Evolutionary conservation across 305 asterid genomes (phyloP), one percentile per base, ranked within the genome.

Genomic region (Solanum aculeatissimum): DNA sequence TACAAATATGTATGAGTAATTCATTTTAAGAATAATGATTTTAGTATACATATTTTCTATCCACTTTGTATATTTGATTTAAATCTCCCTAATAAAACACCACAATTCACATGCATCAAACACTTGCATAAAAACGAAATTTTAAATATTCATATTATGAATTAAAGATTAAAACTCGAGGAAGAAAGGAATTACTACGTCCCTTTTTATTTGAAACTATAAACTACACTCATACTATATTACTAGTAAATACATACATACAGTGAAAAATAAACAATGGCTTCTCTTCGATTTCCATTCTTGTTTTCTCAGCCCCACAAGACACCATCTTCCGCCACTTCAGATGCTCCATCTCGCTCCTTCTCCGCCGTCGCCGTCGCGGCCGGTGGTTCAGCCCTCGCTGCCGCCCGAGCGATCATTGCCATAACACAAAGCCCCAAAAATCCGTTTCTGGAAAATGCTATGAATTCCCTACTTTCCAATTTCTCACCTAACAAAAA

Each of bases 211-310:
- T 47, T 75, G 14, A 47, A 75, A 45, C n/a, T 7, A 25, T 45
- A 74, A 45, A 74, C 15, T 43, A 74, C 7, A 66, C 12, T 29
- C 27, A 1, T n/a, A 70, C 21, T 18, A 15, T 27, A 80, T 27
- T 7, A 57, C 23, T n/a, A 29, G 38, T 32, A 32, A 32, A 32
- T 32, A 32, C 4, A n/a, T n/a, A 32, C 38, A 4, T 32, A 32
- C 5, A 71, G 15, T 65, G 43, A 71, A 69, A 47, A 54, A 4
- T 57, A 42, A 86, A 86, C 83, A 77, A 92, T 93, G 97, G 93
- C 88, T 81, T 92, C 97, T 82, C 87, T 93, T 62, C 91, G 95
- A 88, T 95, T 95, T 87, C 97, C 97, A 16, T 92, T 94, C 98
- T 92, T 89, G 93, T 90, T 91, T 94, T 84, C 95, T 91, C 97